phyloP scores from a whole-genome alignment of 345 rosid genomes.

The Boechera stricta region DNA sequence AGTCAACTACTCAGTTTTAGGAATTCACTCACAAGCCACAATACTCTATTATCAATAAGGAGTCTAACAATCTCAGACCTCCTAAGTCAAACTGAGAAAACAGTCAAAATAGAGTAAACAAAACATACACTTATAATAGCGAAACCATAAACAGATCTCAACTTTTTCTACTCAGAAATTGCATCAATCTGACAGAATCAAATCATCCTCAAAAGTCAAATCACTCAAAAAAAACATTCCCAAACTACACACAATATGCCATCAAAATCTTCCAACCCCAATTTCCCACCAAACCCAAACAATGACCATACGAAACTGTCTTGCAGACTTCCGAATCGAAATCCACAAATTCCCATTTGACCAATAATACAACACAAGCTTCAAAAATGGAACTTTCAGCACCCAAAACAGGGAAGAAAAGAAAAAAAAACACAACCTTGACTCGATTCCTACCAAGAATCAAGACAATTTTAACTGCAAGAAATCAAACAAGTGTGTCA shows the following conservation, averaged over 20 bases:
- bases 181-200: slow-evolving; percentile 29
- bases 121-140: slow-evolving; percentile 1
- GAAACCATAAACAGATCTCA: slow-evolving; percentile 37
- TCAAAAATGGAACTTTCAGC: slow-evolving; percentile 29
- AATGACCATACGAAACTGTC: slow-evolving; percentile 12
- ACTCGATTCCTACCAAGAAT: slow-evolving; percentile 7
- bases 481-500: neutral
- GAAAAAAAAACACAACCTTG: slow-evolving; percentile 14
- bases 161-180: neutral
- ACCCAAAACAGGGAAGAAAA: neutral
- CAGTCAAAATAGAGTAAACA: slow-evolving; percentile 31
- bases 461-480: slow-evolving; percentile 6
- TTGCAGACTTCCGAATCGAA: slow-evolving; percentile 1
- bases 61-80: slow-evolving; percentile 26
- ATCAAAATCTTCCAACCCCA: neutral
- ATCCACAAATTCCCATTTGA: slow-evolving; percentile 11
- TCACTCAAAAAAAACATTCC: slow-evolving; percentile 20
- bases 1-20: slow-evolving; percentile 6
- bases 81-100: slow-evolving; percentile 29
- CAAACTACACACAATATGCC: slow-evolving; percentile 8
- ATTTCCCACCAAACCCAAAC: slow-evolving; percentile 18
- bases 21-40: slow-evolving; percentile 22
- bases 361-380: neutral
- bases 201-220: slow-evolving; percentile 36
- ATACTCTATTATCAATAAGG: slow-evolving; percentile 22